Base-by-base conservation (phyloP, 306 rosid genomes). In the Mucuna pruriens region DNA sequence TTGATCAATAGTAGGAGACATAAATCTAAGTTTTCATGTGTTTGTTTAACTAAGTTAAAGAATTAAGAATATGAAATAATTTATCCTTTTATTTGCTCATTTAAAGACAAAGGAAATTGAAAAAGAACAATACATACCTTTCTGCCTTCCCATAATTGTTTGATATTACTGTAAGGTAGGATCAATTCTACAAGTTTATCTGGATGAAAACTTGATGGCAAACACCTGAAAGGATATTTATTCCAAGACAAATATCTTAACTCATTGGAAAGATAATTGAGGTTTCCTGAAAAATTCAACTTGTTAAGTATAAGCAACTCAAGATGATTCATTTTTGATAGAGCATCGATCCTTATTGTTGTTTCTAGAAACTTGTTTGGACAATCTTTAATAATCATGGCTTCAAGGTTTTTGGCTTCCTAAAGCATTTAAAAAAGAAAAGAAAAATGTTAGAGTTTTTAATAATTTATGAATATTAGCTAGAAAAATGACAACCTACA, bases 131-230 rank as follows among this genome's bases (percentile, higher is more conserved):
- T 26, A 33, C 3, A 29, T 4, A 73, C 78, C 78, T 52, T 52
- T 19, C 1, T 33, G 16, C 4, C 31, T 29, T 29, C 3, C 31
- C 31, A 29, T 29, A 29, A 29, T 29, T 29, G 31, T 29, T 29
- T 29, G 31, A 29, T 29, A 29, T 29, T 29, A 3, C 31, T 29
- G 3, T 29, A 29, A 29, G 31, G 31, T 3, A 73, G 6, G 2
- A 2, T 17, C 49, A 73, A 20, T 16, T 33, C 19, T 19, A 73
- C 65, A 0, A 73, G 65, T 52, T 73, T 34, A 22, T 52, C 2
- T 9, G 78, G 65, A 13, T 52, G 39, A 39, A 74, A 74, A 39
- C 16, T 74, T 22, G 40, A 22, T 36, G 79, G 69, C 68, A 58
- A 57, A 74, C 13, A 39, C 0, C 4, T 13, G 38, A 39, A 58